phyloP scores from a whole-genome alignment of 2,329 filamentous ascomycete genomes.

The Didymella glomerata region DNA sequence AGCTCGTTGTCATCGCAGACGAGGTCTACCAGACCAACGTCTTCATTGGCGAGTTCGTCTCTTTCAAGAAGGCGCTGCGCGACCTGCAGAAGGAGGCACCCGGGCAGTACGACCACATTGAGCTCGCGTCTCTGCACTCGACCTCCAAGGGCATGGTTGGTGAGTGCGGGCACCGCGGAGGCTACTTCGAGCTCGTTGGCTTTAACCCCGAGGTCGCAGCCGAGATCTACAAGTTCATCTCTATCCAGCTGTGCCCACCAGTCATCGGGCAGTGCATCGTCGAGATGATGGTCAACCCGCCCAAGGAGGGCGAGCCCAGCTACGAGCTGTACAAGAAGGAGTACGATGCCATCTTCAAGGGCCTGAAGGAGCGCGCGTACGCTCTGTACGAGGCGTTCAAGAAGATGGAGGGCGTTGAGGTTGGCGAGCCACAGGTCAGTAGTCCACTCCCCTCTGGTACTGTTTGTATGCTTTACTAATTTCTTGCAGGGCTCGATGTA shows the following conservation, averaged over 20 bases:
- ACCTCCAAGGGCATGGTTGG: conserved; percentile 98
- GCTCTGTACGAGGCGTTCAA: conserved; percentile 90
- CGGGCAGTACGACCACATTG: conserved; percentile 81
- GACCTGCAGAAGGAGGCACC: conserved; percentile 74
- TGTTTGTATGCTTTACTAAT: conserved; percentile 1
- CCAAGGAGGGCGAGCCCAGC: conserved; percentile 81
- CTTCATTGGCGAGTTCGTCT: conserved; percentile 91
- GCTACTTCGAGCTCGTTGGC: conserved; percentile 94
- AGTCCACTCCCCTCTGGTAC: not conserved
- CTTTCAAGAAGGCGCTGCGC: conserved; percentile 90
- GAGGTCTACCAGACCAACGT: conserved; percentile 99
- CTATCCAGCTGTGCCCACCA: conserved; percentile 94
- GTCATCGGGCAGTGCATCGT: conserved; percentile 96
- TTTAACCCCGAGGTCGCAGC: conserved; percentile 86
- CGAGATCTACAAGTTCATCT: conserved; percentile 98
- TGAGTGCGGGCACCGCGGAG: conserved; percentile 96
- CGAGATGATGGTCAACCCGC: conserved; percentile 98
- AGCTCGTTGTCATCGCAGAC: conserved; percentile 89
- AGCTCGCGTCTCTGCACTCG: conserved; percentile 91
- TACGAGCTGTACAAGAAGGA: conserved; percentile 85
- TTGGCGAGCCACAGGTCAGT: conserved; percentile 76
- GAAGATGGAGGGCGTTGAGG: conserved; percentile 95
- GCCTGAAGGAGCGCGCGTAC: conserved; percentile 78
- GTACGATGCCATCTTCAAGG: conserved; percentile 81
- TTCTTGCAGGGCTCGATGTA: conserved; percentile 86